Evolutionary conservation across 1,284 basidiomycete species (phyloP).

Genomic region (Sporisorium sorghi): DNA sequence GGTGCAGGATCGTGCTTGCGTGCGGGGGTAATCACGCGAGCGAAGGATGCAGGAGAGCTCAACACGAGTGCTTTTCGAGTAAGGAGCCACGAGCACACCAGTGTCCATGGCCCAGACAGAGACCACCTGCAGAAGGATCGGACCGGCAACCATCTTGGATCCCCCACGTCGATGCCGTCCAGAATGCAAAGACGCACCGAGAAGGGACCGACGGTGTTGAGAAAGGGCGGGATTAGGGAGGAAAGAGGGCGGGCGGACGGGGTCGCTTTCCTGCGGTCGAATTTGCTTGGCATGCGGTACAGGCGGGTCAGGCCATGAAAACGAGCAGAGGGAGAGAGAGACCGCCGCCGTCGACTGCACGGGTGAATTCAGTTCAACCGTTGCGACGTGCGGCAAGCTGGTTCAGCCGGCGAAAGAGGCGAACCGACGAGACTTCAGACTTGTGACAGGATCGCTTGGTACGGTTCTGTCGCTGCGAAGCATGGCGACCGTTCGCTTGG

Average conservation of each 20-base stretch:
- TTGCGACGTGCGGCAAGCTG: neutral
- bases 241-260: neutral
- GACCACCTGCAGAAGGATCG: neutral
- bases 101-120: neutral
- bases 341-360: neutral
- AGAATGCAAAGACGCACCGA: neutral
- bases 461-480: too few relatives aligned
- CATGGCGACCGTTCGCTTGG: neutral
- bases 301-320: neutral
- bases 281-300: neutral
- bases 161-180: neutral
- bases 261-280: slow-evolving; percentile 4
- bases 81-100: neutral
- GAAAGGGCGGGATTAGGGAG: neutral
- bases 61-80: neutral
- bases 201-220: neutral
- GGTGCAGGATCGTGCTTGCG: too few relatives aligned
- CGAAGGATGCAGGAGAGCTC: neutral
- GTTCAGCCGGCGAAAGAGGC: neutral
- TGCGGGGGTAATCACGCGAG: too few relatives aligned
- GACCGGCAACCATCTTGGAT: neutral
- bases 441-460: too few relatives aligned
- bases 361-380: neutral
- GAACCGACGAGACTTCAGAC: too few relatives aligned
- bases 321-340: neutral